These are phyloP conservation scores for Daldinia concentrica DNA, from an alignment of 495 filamentous ascomycete species.

Conservation along the genomic window DNA sequence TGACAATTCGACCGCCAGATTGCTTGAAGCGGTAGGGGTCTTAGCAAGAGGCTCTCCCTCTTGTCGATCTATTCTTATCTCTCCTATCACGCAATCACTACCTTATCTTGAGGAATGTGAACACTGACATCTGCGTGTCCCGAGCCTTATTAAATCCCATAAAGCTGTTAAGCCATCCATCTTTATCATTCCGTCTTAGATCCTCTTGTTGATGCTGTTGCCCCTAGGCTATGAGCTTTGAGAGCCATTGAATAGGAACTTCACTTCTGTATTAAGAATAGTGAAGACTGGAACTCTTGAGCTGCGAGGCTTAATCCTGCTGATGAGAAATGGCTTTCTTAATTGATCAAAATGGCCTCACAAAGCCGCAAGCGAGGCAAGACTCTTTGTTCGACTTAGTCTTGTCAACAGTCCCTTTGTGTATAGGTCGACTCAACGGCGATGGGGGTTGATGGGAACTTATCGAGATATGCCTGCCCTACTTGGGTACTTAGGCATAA, in stretches of 20 bases:
- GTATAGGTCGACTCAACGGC: slow-evolving; percentile 11
- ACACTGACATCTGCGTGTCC: slow-evolving; percentile 31
- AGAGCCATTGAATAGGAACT: background rate
- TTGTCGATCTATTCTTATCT: slow-evolving; percentile 40
- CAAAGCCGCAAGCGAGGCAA: slow-evolving; percentile 41
- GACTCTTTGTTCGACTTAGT: slow-evolving; percentile 37
- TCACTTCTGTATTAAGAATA: background rate
- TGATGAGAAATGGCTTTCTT: slow-evolving; percentile 29
- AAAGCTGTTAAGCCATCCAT: slow-evolving; percentile 26
- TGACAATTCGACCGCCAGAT: slow-evolving; percentile 17
- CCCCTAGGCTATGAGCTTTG: slow-evolving; percentile 1
- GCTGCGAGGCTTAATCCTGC: background rate
- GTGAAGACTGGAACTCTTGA: background rate
- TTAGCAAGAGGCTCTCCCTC: slow-evolving; percentile 32
- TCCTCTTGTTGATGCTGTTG: slow-evolving; percentile 15
- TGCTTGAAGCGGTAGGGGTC: slow-evolving; percentile 29
- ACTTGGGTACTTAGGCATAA: slow-evolving; percentile 11
- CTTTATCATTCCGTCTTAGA: slow-evolving; percentile 13
- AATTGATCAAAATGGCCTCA: slow-evolving; percentile 26
- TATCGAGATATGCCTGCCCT: slow-evolving; percentile 9
- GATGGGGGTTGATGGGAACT: slow-evolving; percentile 26
- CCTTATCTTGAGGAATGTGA: slow-evolving; percentile 41
- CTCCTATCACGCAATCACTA: slow-evolving; percentile 40
- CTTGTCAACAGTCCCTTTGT: slow-evolving; percentile 38
- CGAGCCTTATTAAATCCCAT: slow-evolving; percentile 28